Evolutionary conservation across 2,329 filamentous ascomycete species (phyloP).

Genomic region (Fusarium hainanense): DNA sequence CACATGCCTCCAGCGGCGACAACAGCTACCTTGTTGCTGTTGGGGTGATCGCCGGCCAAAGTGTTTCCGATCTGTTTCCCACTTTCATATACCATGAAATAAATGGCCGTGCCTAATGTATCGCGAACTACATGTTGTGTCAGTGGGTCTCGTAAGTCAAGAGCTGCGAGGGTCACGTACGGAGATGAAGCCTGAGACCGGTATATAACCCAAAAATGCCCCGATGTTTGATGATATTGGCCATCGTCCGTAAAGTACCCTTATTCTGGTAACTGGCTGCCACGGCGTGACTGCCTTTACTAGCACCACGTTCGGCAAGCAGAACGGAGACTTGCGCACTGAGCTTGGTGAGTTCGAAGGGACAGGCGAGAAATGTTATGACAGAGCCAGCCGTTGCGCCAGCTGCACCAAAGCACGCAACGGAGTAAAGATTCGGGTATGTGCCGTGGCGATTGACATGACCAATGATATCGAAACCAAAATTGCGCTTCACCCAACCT

Average conservation of each 20-base stretch:
- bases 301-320: constrained; percentile 64
- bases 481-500: constrained; percentile 74
- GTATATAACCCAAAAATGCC: constrained; percentile 81
- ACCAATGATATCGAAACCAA: constrained; percentile 75
- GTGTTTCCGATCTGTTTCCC: constrained; percentile 84
- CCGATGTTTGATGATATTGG: constrained; percentile 79
- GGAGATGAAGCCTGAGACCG: constrained; percentile 80
- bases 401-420: constrained; percentile 80
- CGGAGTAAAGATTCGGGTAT: constrained; percentile 77
- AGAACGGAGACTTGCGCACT: constrained; percentile 87
- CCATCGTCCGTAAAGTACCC: constrained; percentile 79
- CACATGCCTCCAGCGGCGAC: constrained; percentile 83
- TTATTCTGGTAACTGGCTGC: constrained; percentile 80
- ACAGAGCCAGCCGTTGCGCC: constrained; percentile 82
- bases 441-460: constrained; percentile 77
- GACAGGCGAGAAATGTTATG: constrained; percentile 84
- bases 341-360: constrained; percentile 90
- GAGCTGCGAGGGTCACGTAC: constrained; percentile 61
- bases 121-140: constrained; percentile 72
- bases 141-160: not conserved
- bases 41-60: constrained; percentile 74
- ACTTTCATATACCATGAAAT: constrained; percentile 91
- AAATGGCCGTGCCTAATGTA: constrained; percentile 84
- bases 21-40: constrained; percentile 83
- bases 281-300: constrained; percentile 65